Conservation (phyloP, 2,329 filamentous ascomycete genomes). For the Anisogramma anomala region DNA sequence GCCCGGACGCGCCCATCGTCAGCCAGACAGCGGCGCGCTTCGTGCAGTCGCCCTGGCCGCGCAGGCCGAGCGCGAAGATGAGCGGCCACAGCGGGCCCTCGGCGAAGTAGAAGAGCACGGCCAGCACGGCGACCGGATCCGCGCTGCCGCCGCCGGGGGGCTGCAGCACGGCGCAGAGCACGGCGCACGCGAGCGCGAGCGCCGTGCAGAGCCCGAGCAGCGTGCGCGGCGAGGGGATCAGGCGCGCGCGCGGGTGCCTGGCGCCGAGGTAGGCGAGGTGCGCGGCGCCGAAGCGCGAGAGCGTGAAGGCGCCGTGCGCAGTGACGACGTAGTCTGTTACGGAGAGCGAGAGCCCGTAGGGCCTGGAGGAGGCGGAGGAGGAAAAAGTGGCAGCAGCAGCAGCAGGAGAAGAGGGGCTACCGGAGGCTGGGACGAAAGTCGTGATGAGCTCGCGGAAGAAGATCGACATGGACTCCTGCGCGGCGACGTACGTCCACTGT, state of each 20-base stretch:
- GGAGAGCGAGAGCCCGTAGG: constrained; percentile 38
- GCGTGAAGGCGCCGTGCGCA: constrained; percentile 60
- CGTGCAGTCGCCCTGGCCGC: constrained; percentile 67
- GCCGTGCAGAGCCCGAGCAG: constrained; percentile 52
- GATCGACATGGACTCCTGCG: constrained; percentile 55
- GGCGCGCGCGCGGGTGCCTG: constrained; percentile 29
- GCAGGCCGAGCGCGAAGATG: constrained; percentile 66
- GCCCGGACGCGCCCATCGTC: constrained; percentile 63
- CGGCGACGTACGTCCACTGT: constrained; percentile 70
- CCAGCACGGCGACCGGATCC: constrained; percentile 44
- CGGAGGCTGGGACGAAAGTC: constrained; percentile 24
- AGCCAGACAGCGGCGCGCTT: constrained; percentile 70
- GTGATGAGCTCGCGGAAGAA: constrained; percentile 45
- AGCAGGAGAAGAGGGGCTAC: constrained; percentile 12
- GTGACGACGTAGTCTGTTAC: constrained; percentile 58
- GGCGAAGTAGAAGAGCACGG: constrained; percentile 64
- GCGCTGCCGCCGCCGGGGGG: constrained; percentile 30
- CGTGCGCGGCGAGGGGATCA: constrained; percentile 53
- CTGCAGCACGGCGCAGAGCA: constrained; percentile 35
- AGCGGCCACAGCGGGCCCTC: constrained; percentile 76
- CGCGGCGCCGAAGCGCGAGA: constrained; percentile 60
- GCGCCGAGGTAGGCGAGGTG: constrained; percentile 49
- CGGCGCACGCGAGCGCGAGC: constrained; percentile 46
- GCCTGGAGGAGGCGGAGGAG: constrained; percentile 17
- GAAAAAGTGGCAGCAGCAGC: not conserved